These are phyloP conservation scores for Gossypium davidsonii DNA, from an alignment of 441 rosid genomes.

Conservation along the genomic window DNA sequence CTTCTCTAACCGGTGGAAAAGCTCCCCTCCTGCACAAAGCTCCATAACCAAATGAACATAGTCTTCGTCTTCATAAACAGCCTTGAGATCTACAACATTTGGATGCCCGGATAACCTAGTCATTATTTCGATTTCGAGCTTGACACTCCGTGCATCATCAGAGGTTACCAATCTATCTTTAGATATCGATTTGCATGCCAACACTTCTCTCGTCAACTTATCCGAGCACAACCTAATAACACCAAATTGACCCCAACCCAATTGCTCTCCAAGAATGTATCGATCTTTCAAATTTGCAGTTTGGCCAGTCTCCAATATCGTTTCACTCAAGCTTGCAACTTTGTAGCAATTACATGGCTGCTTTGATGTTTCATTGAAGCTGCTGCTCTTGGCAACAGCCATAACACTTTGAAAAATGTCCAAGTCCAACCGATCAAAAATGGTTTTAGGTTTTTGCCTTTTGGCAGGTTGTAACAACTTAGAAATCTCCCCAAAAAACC, in stretches of 20 bases:
- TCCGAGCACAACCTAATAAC: conserved; percentile 57
- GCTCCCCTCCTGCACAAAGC: conserved; percentile 78
- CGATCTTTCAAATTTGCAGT: conserved; percentile 43
- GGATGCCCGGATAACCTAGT: conserved; percentile 63
- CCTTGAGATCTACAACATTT: conserved; percentile 62
- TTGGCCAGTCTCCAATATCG: conserved; percentile 44
- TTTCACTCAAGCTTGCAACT: conserved; percentile 31
- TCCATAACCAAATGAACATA: conserved; percentile 64
- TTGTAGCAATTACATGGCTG: conserved; percentile 39
- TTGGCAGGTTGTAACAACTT: not conserved
- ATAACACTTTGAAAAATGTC: conserved; percentile 28
- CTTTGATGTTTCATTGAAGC: conserved; percentile 26
- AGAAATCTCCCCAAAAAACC: not conserved
- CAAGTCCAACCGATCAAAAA: conserved; percentile 14
- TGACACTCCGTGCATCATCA: conserved; percentile 48
- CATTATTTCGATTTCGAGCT: conserved; percentile 70
- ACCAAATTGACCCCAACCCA: conserved; percentile 75
- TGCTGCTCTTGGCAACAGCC: conserved; percentile 50
- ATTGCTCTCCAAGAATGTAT: conserved; percentile 43
- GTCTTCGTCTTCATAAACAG: conserved; percentile 62
- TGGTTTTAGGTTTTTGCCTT: not conserved
- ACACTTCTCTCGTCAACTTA: conserved; percentile 47
- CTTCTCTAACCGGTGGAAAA: conserved; percentile 50
- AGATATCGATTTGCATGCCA: conserved; percentile 60
- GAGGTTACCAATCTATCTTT: conserved; percentile 53